Base-by-base conservation (phyloP, 1,139 yeast genomes). In the Maudiozyma humilis region DNA sequence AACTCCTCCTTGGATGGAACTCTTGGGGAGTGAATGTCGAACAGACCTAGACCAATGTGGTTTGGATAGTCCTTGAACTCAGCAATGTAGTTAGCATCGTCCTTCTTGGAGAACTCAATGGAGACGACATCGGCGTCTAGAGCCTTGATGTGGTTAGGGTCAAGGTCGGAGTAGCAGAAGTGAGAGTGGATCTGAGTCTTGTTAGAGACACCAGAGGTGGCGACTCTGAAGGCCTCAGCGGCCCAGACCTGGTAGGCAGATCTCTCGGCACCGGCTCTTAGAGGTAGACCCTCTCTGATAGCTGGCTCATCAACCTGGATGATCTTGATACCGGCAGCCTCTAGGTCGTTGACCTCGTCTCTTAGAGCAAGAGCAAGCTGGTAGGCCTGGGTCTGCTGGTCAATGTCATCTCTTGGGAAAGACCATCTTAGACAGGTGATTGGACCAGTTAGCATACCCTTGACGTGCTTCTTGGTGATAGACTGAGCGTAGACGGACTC, bases 381-480 rank as follows among this genome's bases (percentile, higher is more conserved):
- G 70, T 86, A 79, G 62, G 97, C 89, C 78, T 91, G 98, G 57
- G 81, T 77, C 77, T 86, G 80, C 75, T 86, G 93, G 56, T 95
- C 78, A 60, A 91, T 84, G 65, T 91, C 98, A 68, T 89, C 93
- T 82, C 98, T 87, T 76, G 98, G 98, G 97, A 91, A 91, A 63
- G 98, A 91, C 98, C 98, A 91, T 82, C 98, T 87, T 70, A 91
- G 82, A 73, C 95, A 87, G 65, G 98, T 91, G 63, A 91, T 94
- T 69, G 98, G 98, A 75, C 98, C 98, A 68, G 98, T 89, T 71
- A 91, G 84, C 98, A 91, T 91, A 85, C 98, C 98, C 82, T 91
- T 91, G 81, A 91, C 84, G 68, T 96, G 96, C 76, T 84, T 84
- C 64, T 79, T 73, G 65, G 97, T 88, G 67, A 91, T 73, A 53